phyloP scores from a whole-genome alignment of 1,284 basidiomycete genomes.

The Cerioporus squamosus region DNA sequence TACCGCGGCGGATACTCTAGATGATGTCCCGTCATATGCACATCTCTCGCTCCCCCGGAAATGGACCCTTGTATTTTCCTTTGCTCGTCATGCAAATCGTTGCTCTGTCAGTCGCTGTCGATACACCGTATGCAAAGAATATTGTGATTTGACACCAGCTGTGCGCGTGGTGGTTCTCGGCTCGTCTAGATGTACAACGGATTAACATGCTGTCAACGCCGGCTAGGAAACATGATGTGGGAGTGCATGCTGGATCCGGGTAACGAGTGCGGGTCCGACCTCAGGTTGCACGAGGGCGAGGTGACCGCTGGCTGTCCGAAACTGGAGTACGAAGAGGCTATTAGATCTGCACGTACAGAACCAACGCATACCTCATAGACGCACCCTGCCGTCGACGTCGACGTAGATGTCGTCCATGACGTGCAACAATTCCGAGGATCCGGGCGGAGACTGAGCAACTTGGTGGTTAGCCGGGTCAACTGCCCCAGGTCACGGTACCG shows the following conservation, averaged over 20 bases:
- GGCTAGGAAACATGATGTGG: too few relatives aligned
- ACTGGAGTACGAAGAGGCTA: background rate
- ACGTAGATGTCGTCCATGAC: slow-evolving; percentile 7
- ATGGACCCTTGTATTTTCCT: too few relatives aligned
- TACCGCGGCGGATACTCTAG: slow-evolving; percentile 37
- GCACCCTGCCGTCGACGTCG: slow-evolving; percentile 11
- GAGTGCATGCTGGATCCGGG: too few relatives aligned
- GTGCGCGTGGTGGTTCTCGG: too few relatives aligned
- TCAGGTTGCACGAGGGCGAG: too few relatives aligned
- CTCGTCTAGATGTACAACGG: too few relatives aligned
- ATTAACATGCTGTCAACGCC: too few relatives aligned
- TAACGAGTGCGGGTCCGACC: too few relatives aligned
- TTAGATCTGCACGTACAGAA: too few relatives aligned
- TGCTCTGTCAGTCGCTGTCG: background rate
- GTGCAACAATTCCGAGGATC: background rate
- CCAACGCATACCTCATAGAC: background rate
- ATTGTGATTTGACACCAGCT: too few relatives aligned
- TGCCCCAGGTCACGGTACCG: too few relatives aligned
- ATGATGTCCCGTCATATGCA: slow-evolving; percentile 16
- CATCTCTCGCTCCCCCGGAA: too few relatives aligned
- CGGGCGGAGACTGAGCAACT: background rate
- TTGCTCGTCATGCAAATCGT: background rate
- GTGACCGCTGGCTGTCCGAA: background rate
- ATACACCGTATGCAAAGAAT: background rate
- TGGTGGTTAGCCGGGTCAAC: background rate